Conservation (phyloP, 148 eudicot species). For the Chenopodium berlandieri region DNA sequence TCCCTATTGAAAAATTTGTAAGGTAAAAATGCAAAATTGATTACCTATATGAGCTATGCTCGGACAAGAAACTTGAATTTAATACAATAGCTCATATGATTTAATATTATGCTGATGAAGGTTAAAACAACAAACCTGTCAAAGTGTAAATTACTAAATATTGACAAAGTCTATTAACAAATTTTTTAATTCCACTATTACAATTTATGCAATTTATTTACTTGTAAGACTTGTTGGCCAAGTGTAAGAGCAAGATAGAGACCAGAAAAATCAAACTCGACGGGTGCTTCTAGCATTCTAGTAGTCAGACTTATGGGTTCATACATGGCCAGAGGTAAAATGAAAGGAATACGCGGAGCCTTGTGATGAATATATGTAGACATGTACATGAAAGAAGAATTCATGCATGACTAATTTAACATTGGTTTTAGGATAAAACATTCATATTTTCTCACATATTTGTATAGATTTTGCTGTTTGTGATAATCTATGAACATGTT, state of each 20-base stretch:
- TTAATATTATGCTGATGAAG: no score
- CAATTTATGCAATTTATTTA: background rate
- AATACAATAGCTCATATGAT: no score
- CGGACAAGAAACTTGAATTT: no score
- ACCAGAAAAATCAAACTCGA: slow-evolving; percentile 1
- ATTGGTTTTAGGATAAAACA: background rate
- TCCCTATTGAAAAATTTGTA: no score
- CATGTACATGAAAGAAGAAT: background rate
- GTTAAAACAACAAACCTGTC: no score
- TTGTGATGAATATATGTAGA: background rate
- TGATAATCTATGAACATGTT: background rate
- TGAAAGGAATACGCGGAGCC: background rate
- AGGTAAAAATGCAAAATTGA: no score
- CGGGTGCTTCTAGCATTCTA: background rate
- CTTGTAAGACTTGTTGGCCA: background rate
- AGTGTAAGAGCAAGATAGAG: background rate
- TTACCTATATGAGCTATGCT: no score
- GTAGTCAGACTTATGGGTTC: slow-evolving; percentile 1
- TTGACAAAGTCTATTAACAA: background rate
- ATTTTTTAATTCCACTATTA: background rate
- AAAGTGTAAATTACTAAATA: no score
- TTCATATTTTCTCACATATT: background rate
- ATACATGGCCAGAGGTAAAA: background rate
- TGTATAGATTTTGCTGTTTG: background rate
- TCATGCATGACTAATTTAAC: background rate